A percentile compares a stretch with the other conserved stretches of the same genome.
These are phyloP conservation scores for Arthrobotrys pseudoclavata DNA, from an alignment of 2,329 filamentous ascomycete species.

Conservation along the genomic window DNA sequence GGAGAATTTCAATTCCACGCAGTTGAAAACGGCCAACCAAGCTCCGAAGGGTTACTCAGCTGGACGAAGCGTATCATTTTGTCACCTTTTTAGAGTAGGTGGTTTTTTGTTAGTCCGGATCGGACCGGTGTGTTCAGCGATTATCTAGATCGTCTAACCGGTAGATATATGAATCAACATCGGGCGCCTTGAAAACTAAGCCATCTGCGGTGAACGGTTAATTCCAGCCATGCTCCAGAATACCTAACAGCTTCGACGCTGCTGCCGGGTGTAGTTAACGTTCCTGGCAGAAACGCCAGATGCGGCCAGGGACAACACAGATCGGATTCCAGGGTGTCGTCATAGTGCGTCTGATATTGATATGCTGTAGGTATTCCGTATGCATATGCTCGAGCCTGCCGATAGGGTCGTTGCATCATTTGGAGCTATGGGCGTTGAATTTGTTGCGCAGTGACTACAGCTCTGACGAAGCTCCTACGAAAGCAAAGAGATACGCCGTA, in stretches of 20 bases:
- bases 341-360: constrained; percentile 42
- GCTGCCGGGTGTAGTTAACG: constrained; percentile 36
- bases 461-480: constrained; percentile 31
- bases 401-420: constrained; percentile 40
- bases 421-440: constrained; percentile 19
- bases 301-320: constrained; percentile 58
- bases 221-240: constrained; percentile 23
- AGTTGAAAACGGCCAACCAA: constrained; percentile 6
- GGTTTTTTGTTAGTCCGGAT: constrained; percentile 26
- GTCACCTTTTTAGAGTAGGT: neutral
- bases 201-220: constrained; percentile 33
- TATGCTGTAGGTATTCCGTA: constrained; percentile 28
- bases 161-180: neutral
- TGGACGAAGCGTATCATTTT: constrained; percentile 8
- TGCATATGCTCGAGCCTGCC: constrained; percentile 35
- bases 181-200: constrained; percentile 7
- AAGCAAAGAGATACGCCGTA: constrained; percentile 24
- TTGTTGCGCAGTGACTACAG: constrained; percentile 7
- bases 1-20: constrained; percentile 12
- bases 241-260: constrained; percentile 22
- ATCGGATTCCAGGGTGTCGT: constrained; percentile 27
- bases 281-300: constrained; percentile 31
- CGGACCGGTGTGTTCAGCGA: constrained; percentile 25
- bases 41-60: constrained; percentile 15
- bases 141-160: constrained; percentile 12